These are phyloP conservation scores for Ceriops zippeliana DNA, from an alignment of 345 rosid genomes.

Conservation along the genomic window DNA sequence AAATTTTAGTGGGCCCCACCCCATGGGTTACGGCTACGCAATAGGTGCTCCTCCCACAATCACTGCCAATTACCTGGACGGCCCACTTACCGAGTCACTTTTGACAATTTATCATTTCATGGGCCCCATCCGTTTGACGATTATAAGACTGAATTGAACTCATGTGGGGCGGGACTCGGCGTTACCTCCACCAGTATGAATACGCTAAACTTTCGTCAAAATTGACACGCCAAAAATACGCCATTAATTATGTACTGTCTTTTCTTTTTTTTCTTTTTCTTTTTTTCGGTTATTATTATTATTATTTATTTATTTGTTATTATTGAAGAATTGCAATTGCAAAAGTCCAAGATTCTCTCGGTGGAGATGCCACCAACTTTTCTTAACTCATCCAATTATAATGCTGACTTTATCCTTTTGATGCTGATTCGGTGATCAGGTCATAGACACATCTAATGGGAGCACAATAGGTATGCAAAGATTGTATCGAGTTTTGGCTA, in stretches of 20 bases:
- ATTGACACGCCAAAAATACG: neutral
- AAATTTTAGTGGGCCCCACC: neutral
- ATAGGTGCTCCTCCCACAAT: neutral
- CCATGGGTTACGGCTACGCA: neutral
- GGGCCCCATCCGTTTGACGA: conserved; percentile 9
- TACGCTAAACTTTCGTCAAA: neutral
- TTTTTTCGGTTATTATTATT: no score
- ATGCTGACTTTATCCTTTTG: no score
- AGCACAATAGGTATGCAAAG: no score
- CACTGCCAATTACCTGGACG: neutral
- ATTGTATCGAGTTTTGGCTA: no score
- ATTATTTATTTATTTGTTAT: no score
- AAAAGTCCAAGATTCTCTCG: conserved; percentile 11
- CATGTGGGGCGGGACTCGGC: neutral
- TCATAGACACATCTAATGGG: no score
- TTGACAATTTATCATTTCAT: neutral
- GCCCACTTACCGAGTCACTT: neutral
- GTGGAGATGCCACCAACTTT: conserved; percentile 1
- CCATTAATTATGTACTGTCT: neutral
- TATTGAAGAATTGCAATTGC: no score
- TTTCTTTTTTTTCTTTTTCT: no score
- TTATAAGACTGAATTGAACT: neutral
- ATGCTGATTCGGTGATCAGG: no score
- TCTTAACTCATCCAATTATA: neutral
- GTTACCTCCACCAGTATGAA: neutral